A percentile compares a stretch with the other conserved stretches of the same genome.
Conservation (phyloP, 73 alveolate species). For the Paramecium sonneborni region DNA sequence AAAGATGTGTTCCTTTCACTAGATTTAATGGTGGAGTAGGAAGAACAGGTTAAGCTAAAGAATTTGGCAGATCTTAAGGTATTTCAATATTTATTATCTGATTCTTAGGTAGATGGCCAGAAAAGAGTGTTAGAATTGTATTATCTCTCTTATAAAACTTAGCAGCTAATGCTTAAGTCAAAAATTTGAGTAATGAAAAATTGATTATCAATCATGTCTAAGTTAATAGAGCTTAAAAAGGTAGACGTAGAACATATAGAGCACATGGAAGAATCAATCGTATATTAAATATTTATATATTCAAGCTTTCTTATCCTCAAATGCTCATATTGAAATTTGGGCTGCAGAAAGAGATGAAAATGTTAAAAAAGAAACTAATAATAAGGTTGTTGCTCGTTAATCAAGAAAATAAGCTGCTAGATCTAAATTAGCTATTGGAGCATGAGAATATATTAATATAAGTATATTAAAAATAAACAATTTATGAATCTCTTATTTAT, state of each 20-base stretch:
- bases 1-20: conserved; percentile 91
- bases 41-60: conserved; percentile 92
- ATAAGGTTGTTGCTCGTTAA: conserved; percentile 64
- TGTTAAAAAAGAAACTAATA: conserved; percentile 89
- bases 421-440: conserved; percentile 78
- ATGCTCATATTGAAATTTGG: conserved; percentile 92
- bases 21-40: conserved; percentile 92
- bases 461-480: background rate
- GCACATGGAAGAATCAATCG: conserved; percentile 98
- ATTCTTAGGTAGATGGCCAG: conserved; percentile 93
- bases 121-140: conserved; percentile 87
- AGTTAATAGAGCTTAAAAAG: conserved; percentile 94
- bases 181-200: conserved; percentile 89
- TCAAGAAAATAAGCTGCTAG: conserved; percentile 82
- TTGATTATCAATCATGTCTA: conserved; percentile 84
- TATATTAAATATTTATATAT: background rate
- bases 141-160: conserved; percentile 86
- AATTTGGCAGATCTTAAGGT: conserved; percentile 81
- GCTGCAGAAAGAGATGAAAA: conserved; percentile 86
- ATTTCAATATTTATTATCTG: background rate
- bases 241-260: conserved; percentile 98
- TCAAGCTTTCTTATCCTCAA: conserved; percentile 82
- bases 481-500: background rate
- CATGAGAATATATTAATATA: conserved; percentile 8
- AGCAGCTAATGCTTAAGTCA: conserved; percentile 92